Base-by-base conservation (phyloP, 2,329 filamentous ascomycete genomes). In the Epichloe glyceriae region DNA sequence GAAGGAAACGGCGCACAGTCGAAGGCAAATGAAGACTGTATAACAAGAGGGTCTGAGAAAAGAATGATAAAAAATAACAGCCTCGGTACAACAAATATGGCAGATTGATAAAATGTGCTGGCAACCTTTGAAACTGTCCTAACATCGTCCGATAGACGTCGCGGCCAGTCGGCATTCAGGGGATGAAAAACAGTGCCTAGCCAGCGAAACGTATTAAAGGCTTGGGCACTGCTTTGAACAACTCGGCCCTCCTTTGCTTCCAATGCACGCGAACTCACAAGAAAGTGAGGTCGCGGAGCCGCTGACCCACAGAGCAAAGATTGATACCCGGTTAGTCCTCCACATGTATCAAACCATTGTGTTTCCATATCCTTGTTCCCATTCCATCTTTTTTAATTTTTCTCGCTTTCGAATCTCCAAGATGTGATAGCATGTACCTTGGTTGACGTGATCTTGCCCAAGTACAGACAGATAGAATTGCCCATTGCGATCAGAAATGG, bases 361-460 rank as follows among this genome's bases (percentile, higher is more conserved):
- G 11, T 40, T 42, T 19, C 42, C 47, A 43, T 50, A 33, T 52
- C 53, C 53, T 53, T 54, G 49, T 57, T 57, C 44, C 54, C 54
- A 45, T 58, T 58, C 61, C 58, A 57, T 61, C 56, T 59, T 61
- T 56, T 58, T 54, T 42, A 12, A 43, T 53, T 51, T 48, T 46
- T 50, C 35, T 42, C 49, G 49, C 46, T 62, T 64, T 60, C 57
- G 60, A 63, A 59, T 62, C 64, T 58, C 55, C 61, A 56, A 60
- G 55, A 62, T 63, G 57, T 60, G 55, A 60, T 61, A 56, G 57
- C 54, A 52, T 56, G 33, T 62, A 60, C 57, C 60, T 19, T 58
- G 58, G 55, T 61, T 54, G 54, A 56, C 56, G 52, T 57, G 44
- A 46, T 34, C 45, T 51, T 48, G 47, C 22, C 44, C 48, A 51